Evolutionary conservation across 1,139 yeast genomes (phyloP).

Genomic region (Taphrina flavorubra): DNA sequence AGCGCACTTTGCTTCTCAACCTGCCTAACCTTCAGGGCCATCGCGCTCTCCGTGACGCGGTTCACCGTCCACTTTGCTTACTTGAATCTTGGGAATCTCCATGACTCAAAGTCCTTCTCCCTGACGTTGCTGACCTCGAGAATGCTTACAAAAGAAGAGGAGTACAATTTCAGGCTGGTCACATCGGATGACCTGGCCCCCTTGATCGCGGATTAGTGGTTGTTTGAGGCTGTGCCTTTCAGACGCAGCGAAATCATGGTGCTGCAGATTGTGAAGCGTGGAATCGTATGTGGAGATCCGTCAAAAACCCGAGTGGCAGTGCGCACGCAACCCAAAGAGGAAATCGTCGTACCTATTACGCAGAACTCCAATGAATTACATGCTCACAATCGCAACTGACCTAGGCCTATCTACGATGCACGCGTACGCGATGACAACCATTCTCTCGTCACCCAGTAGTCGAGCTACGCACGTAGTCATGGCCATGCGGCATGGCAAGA

Average conservation of each 20-base stretch:
- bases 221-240: too few relatives aligned
- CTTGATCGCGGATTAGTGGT: too few relatives aligned
- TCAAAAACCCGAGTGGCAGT: conserved; percentile 2
- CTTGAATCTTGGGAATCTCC: conserved; percentile 31
- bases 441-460: too few relatives aligned
- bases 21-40: conserved; percentile 19
- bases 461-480: too few relatives aligned
- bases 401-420: neutral
- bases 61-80: conserved; percentile 26
- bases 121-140: too few relatives aligned
- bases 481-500: too few relatives aligned
- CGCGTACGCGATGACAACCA: too few relatives aligned
- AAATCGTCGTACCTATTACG: neutral
- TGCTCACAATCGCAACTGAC: neutral
- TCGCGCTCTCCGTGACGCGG: conserved; percentile 25
- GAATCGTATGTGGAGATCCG: neutral
- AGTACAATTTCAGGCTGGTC: too few relatives aligned
- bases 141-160: too few relatives aligned
- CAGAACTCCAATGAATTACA: neutral
- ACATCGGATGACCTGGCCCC: too few relatives aligned
- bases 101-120: neutral
- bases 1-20: too few relatives aligned
- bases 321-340: conserved; percentile 3
- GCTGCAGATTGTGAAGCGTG: conserved; percentile 2
- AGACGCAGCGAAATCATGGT: too few relatives aligned